A percentile compares a stretch with the other conserved stretches of the same genome.
Evolutionary conservation across 2,329 filamentous ascomycete genomes (phyloP).

Genomic region (Mycosphaerella sp.): DNA sequence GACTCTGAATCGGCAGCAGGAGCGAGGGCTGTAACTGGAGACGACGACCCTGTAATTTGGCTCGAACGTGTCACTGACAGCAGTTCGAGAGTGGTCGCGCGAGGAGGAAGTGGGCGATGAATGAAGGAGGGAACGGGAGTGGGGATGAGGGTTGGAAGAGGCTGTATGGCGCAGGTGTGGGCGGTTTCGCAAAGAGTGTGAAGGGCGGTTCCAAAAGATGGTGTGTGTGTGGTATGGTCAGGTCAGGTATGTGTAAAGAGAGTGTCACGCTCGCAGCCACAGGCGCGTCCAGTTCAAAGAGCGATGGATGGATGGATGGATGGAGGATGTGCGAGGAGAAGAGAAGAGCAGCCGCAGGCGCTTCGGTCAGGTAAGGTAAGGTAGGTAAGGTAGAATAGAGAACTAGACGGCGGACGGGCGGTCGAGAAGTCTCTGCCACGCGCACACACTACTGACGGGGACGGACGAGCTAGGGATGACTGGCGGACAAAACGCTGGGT

Average conservation of each 20-base stretch:
- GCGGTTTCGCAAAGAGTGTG: slow-evolving; percentile 5
- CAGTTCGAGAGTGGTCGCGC: background rate
- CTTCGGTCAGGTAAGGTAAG: too few species aligned
- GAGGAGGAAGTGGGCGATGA: background rate
- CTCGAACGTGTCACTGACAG: background rate
- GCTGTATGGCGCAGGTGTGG: background rate
- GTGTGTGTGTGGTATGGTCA: background rate
- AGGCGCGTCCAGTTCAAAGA: slow-evolving; percentile 3
- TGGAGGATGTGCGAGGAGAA: background rate
- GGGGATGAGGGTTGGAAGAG: background rate
- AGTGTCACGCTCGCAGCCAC: slow-evolving; percentile 4
- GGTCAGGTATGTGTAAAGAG: slow-evolving; percentile 5
- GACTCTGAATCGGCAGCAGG: background rate
- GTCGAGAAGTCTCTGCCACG: too few species aligned
- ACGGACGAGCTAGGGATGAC: too few species aligned
- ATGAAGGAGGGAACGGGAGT: background rate
- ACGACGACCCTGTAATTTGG: background rate
- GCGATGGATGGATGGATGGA: background rate
- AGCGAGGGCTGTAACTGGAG: background rate
- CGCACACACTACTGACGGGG: too few species aligned
- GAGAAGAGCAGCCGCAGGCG: too few species aligned
- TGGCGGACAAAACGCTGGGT: too few species aligned
- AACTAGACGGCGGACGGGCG: too few species aligned
- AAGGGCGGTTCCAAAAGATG: background rate
- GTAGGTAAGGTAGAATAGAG: too few species aligned